Evolutionary conservation across 2,329 filamentous ascomycete genomes (phyloP), one percentile per base, ranked within the genome.

Genomic region (Stenocarpella maydis): DNA sequence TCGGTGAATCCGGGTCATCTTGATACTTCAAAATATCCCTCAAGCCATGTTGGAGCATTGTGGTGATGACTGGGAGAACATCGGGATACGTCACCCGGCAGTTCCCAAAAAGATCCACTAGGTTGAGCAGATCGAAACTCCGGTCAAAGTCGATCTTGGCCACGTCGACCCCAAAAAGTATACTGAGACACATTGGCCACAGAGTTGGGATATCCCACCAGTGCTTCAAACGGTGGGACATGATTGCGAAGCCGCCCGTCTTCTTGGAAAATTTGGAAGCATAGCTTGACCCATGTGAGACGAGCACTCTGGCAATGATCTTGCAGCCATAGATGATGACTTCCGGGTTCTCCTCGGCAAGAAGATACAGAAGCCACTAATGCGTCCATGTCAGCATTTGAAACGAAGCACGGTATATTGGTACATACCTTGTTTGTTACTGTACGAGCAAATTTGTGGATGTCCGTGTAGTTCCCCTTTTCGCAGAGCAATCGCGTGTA

Each of bases 181-280:
- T 92, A 65, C 93, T 91, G 79, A 99, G 93, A 76, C 92, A 94
- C 52, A 96, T 91, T 0, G 91, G 90, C 96, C 96, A 98, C 31
- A 98, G 80, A 0, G 90, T 88, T 2, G 94, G 88, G 19, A 94
- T 87, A 75, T 93, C 91, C 95, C 96, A 99, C 90, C 95, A 98
- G 75, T 91, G 86, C 76, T 91, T 94, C 4, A 99, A 81, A 39
- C 93, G 88, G 75, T 92, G 88, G 45, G 92, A 92, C 88, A 98
- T 91, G 71, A 98, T 92, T 41, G 86, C 86, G 77, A 98, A 98
- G 1, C 97, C 97, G 37, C 94, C 93, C 14, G 92, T 94, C 80
- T 97, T 97, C 17, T 79, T 82, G 1, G 90, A 86, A 73, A 99
- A 98, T 75, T 97, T 97, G 65, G 90, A 89, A 24, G 93, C 92